Evolutionary conservation across 1,139 yeast species (phyloP), one percentile per base, ranked within the genome.

Genomic region (Neolecta irregularis): DNA sequence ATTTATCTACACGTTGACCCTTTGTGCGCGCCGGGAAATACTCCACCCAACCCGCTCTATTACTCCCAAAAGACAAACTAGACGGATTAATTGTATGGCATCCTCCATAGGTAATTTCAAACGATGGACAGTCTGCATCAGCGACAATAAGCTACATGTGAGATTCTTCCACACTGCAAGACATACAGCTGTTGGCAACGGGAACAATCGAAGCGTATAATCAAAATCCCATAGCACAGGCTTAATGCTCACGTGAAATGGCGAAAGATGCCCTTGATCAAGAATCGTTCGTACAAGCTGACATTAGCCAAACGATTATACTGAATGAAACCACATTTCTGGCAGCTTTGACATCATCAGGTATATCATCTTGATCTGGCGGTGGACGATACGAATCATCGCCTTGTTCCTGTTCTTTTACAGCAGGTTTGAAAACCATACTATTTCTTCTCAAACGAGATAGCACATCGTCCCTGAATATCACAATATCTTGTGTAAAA

Each of bases 191-290:
- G 28, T 30, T 9, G 43, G 43, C 15, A 34, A n/a, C 18, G 43
- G 43, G 13, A 30, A 40, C 37, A 88, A 53, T 17, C 77, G 64
- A 39, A 88, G 61, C 1, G 72, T 60, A 45, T 73, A 72, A 50
- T 80, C 92, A 47, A 67, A 68, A 41, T 72, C 74, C 59, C 93
- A 70, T 25, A 70, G 60, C 1, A 80, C 61, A 1, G 91, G 76
- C 41, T 80, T 67, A 21, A 69, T 58, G 26, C 63, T 57, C 20
- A 62, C 55, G 3, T 72, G 60, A 50, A 83, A 81, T 12, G 98
- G 96, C 31, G 91, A 77, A 35, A 88, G 53, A 49, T 72, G 77
- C 1, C 92, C 92, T 55, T 88, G 98, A 50, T 81, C 93, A 8
- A 88, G 56, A 2, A 88, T 44, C 0, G 43, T 40, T 7, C 43